Base-by-base conservation (phyloP, 306 rosid species). In the Styphnolobium japonicum region DNA sequence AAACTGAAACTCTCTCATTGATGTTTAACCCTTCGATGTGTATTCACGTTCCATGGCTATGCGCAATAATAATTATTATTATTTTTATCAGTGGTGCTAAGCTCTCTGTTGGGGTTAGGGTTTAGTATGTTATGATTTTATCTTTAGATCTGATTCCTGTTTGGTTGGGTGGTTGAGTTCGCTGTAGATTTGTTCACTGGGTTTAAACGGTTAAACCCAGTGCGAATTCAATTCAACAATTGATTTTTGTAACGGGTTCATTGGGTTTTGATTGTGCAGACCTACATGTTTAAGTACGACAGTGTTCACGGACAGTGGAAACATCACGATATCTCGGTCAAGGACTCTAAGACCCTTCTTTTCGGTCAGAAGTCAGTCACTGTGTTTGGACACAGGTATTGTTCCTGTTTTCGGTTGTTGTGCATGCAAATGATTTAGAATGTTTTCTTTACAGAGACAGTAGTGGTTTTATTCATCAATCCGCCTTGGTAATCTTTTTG, bases 251-350 rank as follows among this genome's bases (percentile, higher is more conserved):
- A 58, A 16, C 22, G 52, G 46, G 7, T 21, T 36, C 2, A 1
- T 7, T 37, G 10, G 65, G 27, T 61, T 61, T 56, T 63, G 57
- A 10, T 10, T 63, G 29, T 6, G 34, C 40, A 90, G 96, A 87
- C 87, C 58, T 92, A 90, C 86, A 89, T 92, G 96, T 92, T 92
- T 81, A 88, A 90, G 81, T 91, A 92, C 39, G 97, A 92, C 81
- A 85, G 86, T 46, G 94, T 92, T 73, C 94, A 92, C 53, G 97
- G 96, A 2, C 90, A 68, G 15, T 90, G 97, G 97, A 92, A 92
- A 74, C 90, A 92, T 18, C 25, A 51, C 31, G 97, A 92, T 0
- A 64, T 92, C 31, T 80, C 69, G 61, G 82, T 90, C 2, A 81
- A 78, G 85, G 92, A 90, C 83, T 43, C 79, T 0, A 86, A 89